Base-by-base conservation (phyloP, 257 asterid species). In the Nicotiana attenuata region DNA sequence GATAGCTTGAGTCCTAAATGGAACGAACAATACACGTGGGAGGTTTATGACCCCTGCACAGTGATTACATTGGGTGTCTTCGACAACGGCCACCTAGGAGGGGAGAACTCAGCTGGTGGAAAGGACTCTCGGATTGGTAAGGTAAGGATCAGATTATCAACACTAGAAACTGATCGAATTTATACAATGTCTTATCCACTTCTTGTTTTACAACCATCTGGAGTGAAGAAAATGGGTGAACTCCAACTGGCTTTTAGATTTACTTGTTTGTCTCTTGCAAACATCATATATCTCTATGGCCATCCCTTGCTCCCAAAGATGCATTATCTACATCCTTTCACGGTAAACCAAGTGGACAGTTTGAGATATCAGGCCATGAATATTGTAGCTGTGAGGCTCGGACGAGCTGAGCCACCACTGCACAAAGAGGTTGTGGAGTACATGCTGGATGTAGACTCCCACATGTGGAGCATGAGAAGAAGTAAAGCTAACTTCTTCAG, bases 381-480 rank as follows among this genome's bases (percentile, higher is more conserved):
- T 76, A 89, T 91, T 10, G 91, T 90, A 29, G 91, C 92, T 10
- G 80, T 85, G 19, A 84, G 94, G 84, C 92, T 91, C 4, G 87
- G 90, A 45, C 83, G 94, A 24, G 93, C 97, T 1, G 97, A 93
- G 85, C 97, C 97, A 10, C 97, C 96, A 10, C 78, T 93, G 16
- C 73, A 85, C 28, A 93, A 89, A 73, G 97, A 93, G 71, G 94
- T 93, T 3, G 94, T 93, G 31, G 97, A 91, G 26, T 92, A 90
- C 90, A 93, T 93, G 96, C 85, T 93, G 20, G 97, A 93, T 13
- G 93, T 86, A 1, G 97, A 88, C 78, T 90, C 94, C 19, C 90
- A 91, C 80, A 89, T 91, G 93, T 93, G 94, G 94, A 93, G 97
- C 91, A 89, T 93, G 96, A 86, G 97, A 66, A 81, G 93, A 77